These are phyloP conservation scores for Pachysandra terminalis DNA, from an alignment of 164 flowering plant species.

Conservation along the genomic window DNA sequence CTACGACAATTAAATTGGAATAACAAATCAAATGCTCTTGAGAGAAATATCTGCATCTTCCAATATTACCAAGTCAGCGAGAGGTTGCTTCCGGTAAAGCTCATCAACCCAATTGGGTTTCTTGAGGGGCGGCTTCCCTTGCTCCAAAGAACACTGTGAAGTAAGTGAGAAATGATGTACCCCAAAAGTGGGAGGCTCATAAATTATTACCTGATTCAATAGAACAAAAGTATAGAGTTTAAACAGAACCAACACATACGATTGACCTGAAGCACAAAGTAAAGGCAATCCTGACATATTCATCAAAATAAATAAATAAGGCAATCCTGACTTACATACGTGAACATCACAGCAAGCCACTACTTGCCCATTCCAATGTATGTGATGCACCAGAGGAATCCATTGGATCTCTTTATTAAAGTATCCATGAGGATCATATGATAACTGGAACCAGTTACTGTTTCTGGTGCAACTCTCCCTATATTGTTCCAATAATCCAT, in stretches of 20 bases:
- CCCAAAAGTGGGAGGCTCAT: slow-evolving; percentile 75
- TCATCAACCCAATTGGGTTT: slow-evolving; percentile 80
- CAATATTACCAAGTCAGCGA: slow-evolving; percentile 62
- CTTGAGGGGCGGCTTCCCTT: slow-evolving; percentile 28
- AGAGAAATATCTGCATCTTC: neutral
- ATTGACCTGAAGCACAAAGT: slow-evolving; percentile 9
- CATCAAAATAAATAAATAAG: too few species aligned
- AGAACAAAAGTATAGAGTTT: slow-evolving; percentile 5
- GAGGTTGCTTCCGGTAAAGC: slow-evolving; percentile 43
- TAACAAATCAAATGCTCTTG: neutral
- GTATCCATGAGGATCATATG: slow-evolving; percentile 21
- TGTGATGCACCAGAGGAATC: slow-evolving; percentile 71
- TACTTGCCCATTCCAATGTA: slow-evolving; percentile 49
- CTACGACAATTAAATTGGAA: neutral
- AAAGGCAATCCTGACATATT: slow-evolving; percentile 38
- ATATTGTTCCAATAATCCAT: slow-evolving; percentile 25
- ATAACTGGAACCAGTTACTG: slow-evolving; percentile 50
- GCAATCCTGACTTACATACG: slow-evolving; percentile 78
- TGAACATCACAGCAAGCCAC: slow-evolving; percentile 57
- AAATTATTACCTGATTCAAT: slow-evolving; percentile 56
- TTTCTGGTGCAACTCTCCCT: slow-evolving; percentile 24
- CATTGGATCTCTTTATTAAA: slow-evolving; percentile 21
- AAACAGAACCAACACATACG: slow-evolving; percentile 1
- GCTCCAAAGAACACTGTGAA: slow-evolving; percentile 29
- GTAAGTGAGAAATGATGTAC: slow-evolving; percentile 61